These are phyloP conservation scores for Calonectria fujianensis DNA, from an alignment of 2,329 filamentous ascomycete genomes.

Conservation along the genomic window DNA sequence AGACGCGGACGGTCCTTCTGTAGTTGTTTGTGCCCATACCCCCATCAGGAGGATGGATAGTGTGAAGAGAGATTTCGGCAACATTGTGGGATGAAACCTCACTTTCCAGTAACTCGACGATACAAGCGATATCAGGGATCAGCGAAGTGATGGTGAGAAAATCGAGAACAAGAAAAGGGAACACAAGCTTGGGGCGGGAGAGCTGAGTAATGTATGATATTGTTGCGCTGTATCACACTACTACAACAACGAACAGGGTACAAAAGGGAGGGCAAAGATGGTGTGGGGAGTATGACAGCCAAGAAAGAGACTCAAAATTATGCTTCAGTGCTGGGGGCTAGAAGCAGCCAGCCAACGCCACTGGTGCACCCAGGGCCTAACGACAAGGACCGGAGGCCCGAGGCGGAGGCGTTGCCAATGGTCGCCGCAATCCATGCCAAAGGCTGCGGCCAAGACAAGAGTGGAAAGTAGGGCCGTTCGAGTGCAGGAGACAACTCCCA, in stretches of 20 bases:
- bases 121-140: constrained; percentile 37
- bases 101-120: constrained; percentile 36
- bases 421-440: constrained; percentile 36
- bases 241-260: constrained; percentile 38
- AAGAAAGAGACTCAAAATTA: constrained; percentile 36
- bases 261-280: constrained; percentile 45
- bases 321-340: constrained; percentile 45
- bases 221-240: constrained; percentile 32
- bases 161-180: constrained; percentile 34
- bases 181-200: constrained; percentile 26
- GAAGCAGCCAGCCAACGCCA: constrained; percentile 30
- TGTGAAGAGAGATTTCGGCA: constrained; percentile 46
- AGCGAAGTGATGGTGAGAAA: constrained; percentile 34
- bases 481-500: constrained; percentile 41
- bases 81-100: constrained; percentile 45
- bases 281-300: constrained; percentile 44
- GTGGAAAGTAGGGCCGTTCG: constrained; percentile 42
- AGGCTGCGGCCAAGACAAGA: constrained; percentile 39
- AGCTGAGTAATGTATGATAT: constrained; percentile 50
- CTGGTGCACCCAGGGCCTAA: constrained; percentile 30
- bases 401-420: constrained; percentile 30
- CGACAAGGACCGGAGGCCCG: constrained; percentile 39
- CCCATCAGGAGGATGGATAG: constrained; percentile 42
- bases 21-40: constrained; percentile 46
- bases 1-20: constrained; percentile 5